Percentiles rank a stretch among this genome's conserved stretches.
These are phyloP conservation scores for Purpureocillium takamizusanense DNA, from an alignment of 2,329 filamentous ascomycete genomes.

Conservation along the genomic window DNA sequence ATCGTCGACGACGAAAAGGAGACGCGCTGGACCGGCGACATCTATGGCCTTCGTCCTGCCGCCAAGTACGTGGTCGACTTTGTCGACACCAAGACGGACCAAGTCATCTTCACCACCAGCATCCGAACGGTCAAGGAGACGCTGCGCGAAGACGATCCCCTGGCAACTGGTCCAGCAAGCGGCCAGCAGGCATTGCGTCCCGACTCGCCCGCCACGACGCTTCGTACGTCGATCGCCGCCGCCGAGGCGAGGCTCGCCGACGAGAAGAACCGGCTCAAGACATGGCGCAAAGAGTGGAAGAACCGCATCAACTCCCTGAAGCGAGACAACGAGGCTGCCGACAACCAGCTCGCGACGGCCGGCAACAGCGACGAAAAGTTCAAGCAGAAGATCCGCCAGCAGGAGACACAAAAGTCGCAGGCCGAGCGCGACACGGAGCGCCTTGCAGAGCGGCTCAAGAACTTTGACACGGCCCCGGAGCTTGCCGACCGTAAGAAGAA, in stretches of 20 bases:
- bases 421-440: conserved; percentile 46
- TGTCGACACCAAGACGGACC: conserved; percentile 55
- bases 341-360: conserved; percentile 55
- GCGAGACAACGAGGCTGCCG: conserved; percentile 65
- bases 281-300: conserved; percentile 66
- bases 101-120: conserved; percentile 62
- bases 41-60: conserved; percentile 59
- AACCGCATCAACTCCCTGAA: conserved; percentile 55
- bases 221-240: conserved; percentile 66
- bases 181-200: conserved; percentile 57
- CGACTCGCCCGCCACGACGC: conserved; percentile 67
- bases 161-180: conserved; percentile 22
- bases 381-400: conserved; percentile 65
- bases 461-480: conserved; percentile 55
- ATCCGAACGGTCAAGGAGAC: conserved; percentile 53
- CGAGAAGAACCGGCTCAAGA: conserved; percentile 59
- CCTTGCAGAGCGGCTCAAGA: conserved; percentile 50
- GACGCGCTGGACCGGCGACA: conserved; percentile 60
- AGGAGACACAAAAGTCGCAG: conserved; percentile 63
- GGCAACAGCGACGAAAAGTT: conserved; percentile 70
- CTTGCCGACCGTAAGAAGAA: conserved; percentile 48
- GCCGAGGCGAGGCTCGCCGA: conserved; percentile 63
- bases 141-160: conserved; percentile 20
- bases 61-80: conserved; percentile 76
- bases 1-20: conserved; percentile 30